phyloP scores from a whole-genome alignment of 768 basidiomycete species.

The Mycena rosella region DNA sequence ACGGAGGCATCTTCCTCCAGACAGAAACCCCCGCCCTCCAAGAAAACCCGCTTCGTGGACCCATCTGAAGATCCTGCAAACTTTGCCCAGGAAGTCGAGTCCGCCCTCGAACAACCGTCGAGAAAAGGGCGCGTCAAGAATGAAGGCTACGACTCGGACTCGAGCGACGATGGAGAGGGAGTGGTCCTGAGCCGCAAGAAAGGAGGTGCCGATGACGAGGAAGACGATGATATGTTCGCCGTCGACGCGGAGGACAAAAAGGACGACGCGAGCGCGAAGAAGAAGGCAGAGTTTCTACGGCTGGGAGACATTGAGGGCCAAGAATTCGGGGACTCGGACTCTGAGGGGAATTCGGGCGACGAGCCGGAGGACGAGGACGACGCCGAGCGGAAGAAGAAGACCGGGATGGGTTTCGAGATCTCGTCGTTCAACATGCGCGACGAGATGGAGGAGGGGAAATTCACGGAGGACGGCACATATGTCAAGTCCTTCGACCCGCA shows the following conservation, averaged over 20 bases:
- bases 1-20: slow-evolving; percentile 50
- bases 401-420: slow-evolving; percentile 93
- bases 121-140: slow-evolving; percentile 83
- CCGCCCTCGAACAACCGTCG: slow-evolving; percentile 75
- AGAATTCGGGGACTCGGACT: slow-evolving; percentile 76
- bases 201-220: slow-evolving; percentile 56
- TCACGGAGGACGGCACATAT: slow-evolving; percentile 93
- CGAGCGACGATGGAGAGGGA: slow-evolving; percentile 95
- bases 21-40: slow-evolving; percentile 49
- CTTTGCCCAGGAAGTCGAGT: slow-evolving; percentile 85
- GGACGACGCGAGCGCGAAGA: slow-evolving; percentile 54
- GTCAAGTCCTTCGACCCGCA: slow-evolving; percentile 90
- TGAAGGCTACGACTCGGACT: slow-evolving; percentile 94
- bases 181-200: slow-evolving; percentile 87
- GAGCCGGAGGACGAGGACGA: slow-evolving; percentile 84
- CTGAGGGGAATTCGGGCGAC: slow-evolving; percentile 58
- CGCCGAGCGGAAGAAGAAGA: slow-evolving; percentile 78
- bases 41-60: slow-evolving; percentile 86
- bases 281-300: slow-evolving; percentile 81
- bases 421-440: slow-evolving; percentile 99
- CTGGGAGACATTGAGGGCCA: slow-evolving; percentile 98
- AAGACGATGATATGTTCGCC: slow-evolving; percentile 88
- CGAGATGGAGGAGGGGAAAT: slow-evolving; percentile 98
- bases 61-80: slow-evolving; percentile 79
- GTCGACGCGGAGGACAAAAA: slow-evolving; percentile 70